Evolutionary conservation across 2,329 filamentous ascomycete genomes (phyloP).

Genomic region (Aspergillus pseudoviridinutans): DNA sequence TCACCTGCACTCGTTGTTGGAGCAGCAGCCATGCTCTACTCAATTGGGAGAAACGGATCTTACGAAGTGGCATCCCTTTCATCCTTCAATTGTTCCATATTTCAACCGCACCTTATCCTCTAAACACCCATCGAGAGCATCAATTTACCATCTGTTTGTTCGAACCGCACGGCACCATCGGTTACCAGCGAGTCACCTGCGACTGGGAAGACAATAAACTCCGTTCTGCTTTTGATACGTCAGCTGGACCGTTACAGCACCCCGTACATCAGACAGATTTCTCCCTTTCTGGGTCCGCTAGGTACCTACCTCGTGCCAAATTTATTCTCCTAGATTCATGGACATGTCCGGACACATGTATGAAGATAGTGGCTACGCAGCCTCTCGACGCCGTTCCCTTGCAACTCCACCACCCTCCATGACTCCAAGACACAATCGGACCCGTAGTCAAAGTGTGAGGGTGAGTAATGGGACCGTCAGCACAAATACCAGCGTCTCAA

Average conservation of each 20-base stretch:
- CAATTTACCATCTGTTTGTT: background rate
- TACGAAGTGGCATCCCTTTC: constrained; percentile 12
- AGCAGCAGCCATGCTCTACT: constrained; percentile 9
- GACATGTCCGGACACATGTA: constrained; percentile 35
- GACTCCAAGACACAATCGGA: constrained; percentile 44
- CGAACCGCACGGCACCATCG: background rate
- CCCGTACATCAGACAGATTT: constrained; percentile 8
- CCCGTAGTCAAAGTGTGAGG: constrained; percentile 55
- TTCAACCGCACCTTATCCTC: constrained; percentile 1
- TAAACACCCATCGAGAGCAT: background rate
- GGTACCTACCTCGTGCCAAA: constrained; percentile 18
- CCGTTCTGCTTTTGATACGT: constrained; percentile 3
- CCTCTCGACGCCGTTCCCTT: constrained; percentile 56
- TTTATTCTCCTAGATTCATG: constrained; percentile 14
- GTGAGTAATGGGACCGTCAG: constrained; percentile 88
- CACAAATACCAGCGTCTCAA: constrained; percentile 72
- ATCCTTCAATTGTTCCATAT: constrained; percentile 12
- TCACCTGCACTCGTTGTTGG: constrained; percentile 14
- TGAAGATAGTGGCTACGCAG: constrained; percentile 49
- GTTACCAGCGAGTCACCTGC: background rate
- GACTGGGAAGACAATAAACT: background rate
- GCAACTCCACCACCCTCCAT: constrained; percentile 37
- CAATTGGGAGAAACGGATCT: constrained; percentile 9
- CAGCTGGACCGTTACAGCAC: constrained; percentile 15
- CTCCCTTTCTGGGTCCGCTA: constrained; percentile 8